Conservation (phyloP, 2,329 filamentous ascomycete species). For the Aspergillus terreus region DNA sequence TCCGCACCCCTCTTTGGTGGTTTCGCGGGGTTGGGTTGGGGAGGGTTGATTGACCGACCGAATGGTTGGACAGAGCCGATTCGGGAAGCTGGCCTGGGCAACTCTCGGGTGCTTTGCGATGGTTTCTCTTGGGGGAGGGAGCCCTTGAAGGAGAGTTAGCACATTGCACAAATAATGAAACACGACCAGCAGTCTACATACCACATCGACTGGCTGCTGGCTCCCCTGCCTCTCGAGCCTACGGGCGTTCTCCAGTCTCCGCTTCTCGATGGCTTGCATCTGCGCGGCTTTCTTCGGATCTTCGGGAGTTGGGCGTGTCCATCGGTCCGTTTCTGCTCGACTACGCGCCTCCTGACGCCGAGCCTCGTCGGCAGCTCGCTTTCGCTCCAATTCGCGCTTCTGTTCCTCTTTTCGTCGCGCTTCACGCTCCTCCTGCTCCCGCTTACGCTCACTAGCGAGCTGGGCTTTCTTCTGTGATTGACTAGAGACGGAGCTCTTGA, state of each 20-base stretch:
- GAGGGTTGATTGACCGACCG: slow-evolving; percentile 58
- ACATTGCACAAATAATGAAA: slow-evolving; percentile 2
- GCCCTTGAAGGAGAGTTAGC: slow-evolving; percentile 10
- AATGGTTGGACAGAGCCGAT: slow-evolving; percentile 51
- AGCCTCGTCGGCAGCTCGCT: slow-evolving; percentile 63
- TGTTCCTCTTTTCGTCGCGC: slow-evolving; percentile 74
- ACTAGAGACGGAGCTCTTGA: slow-evolving; percentile 62
- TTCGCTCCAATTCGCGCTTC: slow-evolving; percentile 76
- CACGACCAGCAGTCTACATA: slow-evolving; percentile 19
- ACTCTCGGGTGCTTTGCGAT: slow-evolving; percentile 38
- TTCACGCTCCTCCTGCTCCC: slow-evolving; percentile 78
- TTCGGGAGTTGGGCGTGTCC: slow-evolving; percentile 46
- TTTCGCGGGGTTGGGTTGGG: slow-evolving; percentile 66
- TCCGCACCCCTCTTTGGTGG: slow-evolving; percentile 70
- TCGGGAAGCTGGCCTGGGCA: slow-evolving; percentile 49
- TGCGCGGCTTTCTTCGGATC: slow-evolving; percentile 66
- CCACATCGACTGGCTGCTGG: slow-evolving; percentile 41
- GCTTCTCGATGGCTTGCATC: slow-evolving; percentile 56
- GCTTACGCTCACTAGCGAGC: slow-evolving; percentile 73
- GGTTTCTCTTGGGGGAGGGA: slow-evolving; percentile 29
- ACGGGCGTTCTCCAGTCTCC: slow-evolving; percentile 45
- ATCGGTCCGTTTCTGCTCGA: slow-evolving; percentile 52
- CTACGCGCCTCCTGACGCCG: slow-evolving; percentile 62
- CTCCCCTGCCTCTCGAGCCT: slow-evolving; percentile 45
- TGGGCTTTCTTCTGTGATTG: slow-evolving; percentile 66